Base-by-base conservation (phyloP, 257 asterid species). In the Primulina huaijiensis region DNA sequence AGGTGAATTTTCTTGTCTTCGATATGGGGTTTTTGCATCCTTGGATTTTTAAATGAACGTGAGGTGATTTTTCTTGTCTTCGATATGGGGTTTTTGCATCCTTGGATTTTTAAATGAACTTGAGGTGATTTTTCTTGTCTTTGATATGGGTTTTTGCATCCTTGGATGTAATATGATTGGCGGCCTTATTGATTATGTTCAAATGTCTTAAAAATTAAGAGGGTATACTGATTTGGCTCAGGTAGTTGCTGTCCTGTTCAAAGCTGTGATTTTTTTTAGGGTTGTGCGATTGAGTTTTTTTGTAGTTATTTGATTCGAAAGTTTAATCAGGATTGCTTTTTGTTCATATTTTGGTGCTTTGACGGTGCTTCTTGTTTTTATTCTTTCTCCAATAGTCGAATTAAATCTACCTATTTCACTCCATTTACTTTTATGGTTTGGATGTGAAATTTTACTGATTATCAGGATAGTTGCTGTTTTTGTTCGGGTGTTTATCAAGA, bases 121-220 rank as follows among this genome's bases (percentile, higher is more conserved):
- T 17, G 57, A 50, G 57, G 57, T 14, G 57, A 5, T 64, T 2
- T 38, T 38, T 12, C 11, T 64, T 37, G 3, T 19, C 25, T n/a
- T 71, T 50, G 0, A 19, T 67, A 64, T 75, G 65, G 62, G 62
- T 4, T 50, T 72, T 62, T 73, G 40, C 37, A 50, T 71, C 33
- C 20, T 33, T 46, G 57, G 58, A 5, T 16, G 7, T 60, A 7
- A 7, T 33, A 10, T 31, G 20, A 30, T 29, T 55, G 30, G 1
- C 20, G 52, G 64, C 33, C 66, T 62, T 60, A 14, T 66, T 43
- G 52, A 20, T 31, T n/a, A 38, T 63, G 30, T 62, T 35, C 46
- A 52, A 63, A 14, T 23, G 11, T 20, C 38, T 31, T 64, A 38
- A 46, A 58, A 69, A 8, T 56, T 35, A 5, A 5, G 33, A n/a